Percentiles rank a stretch among this genome's conserved stretches.
Conservation (phyloP, 2,329 filamentous ascomycete species). For the Colletotrichum sp. region DNA sequence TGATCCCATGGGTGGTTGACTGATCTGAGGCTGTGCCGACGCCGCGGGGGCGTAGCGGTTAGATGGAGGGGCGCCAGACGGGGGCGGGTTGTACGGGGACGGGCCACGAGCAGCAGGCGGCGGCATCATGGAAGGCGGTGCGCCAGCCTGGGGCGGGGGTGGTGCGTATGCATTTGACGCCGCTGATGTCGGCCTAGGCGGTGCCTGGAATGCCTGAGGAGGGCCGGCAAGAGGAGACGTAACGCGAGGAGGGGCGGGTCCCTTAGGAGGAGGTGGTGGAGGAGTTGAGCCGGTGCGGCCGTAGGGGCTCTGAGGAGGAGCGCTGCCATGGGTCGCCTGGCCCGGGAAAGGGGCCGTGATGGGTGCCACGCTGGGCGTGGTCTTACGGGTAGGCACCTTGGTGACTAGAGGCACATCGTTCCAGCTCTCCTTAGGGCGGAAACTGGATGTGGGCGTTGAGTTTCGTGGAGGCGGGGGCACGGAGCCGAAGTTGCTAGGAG, state of each 20-base stretch:
- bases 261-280: constrained; percentile 85
- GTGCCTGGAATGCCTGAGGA: constrained; percentile 50
- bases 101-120: constrained; percentile 73
- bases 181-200: constrained; percentile 58
- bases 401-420: constrained; percentile 92
- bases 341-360: constrained; percentile 79
- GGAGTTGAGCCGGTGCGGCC: constrained; percentile 71
- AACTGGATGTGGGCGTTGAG: constrained; percentile 70
- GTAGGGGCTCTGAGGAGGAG: constrained; percentile 65
- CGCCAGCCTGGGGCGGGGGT: constrained; percentile 45
- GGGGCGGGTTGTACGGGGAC: constrained; percentile 87
- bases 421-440: constrained; percentile 81
- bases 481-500: constrained; percentile 43
- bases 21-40: constrained; percentile 54
- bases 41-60: constrained; percentile 79
- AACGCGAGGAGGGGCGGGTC: constrained; percentile 70
- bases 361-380: constrained; percentile 73
- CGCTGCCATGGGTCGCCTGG: constrained; percentile 58
- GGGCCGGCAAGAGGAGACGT: constrained; percentile 72
- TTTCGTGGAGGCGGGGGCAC: constrained; percentile 40
- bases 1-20: constrained; percentile 44
- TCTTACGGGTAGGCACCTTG: constrained; percentile 73
- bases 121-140: constrained; percentile 34
- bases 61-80: constrained; percentile 69
- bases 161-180: constrained; percentile 70